A percentile compares a stretch with the other conserved stretches of the same genome.
Evolutionary conservation across 2,329 filamentous ascomycete genomes (phyloP).

Genomic region (Cadophora gregata): DNA sequence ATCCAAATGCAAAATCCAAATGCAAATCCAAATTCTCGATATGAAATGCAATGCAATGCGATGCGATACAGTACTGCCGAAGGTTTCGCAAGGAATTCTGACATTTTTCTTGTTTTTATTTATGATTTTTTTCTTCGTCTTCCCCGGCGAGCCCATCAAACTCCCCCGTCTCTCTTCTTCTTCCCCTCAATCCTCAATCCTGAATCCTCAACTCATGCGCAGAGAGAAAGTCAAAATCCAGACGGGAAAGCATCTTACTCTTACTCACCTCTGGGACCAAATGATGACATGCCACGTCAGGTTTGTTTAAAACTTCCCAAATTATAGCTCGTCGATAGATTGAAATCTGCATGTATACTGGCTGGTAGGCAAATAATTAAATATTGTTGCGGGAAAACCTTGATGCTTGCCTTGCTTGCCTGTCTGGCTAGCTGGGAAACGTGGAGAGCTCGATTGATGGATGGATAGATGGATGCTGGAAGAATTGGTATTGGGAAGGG

Average conservation of each 20-base stretch:
- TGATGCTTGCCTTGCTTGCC: slow-evolving; percentile 8
- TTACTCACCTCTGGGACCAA: slow-evolving; percentile 16
- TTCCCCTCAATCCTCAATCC: neutral
- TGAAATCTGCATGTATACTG: neutral
- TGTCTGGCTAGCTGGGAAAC: slow-evolving; percentile 5
- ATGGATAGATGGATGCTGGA: neutral
- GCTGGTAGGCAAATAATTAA: neutral
- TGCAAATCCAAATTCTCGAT: too few relatives aligned
- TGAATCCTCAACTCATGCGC: neutral
- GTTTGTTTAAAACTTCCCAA: neutral
- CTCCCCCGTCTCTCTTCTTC: too few relatives aligned
- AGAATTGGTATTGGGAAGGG: neutral
- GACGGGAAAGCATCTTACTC: neutral
- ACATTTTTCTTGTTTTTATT: too few relatives aligned
- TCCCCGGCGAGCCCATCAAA: slow-evolving; percentile 5
- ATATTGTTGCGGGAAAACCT: slow-evolving; percentile 16
- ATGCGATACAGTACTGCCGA: too few relatives aligned
- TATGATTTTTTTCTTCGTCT: too few relatives aligned
- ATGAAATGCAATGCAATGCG: too few relatives aligned
- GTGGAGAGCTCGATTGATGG: slow-evolving; percentile 5
- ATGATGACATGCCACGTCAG: slow-evolving; percentile 12
- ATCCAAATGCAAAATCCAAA: too few relatives aligned
- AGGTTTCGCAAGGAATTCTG: too few relatives aligned
- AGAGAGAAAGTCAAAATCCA: slow-evolving; percentile 5
- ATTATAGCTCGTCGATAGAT: neutral